Evolutionary conservation across 345 rosid genomes (phyloP), one percentile per base, ranked within the genome.

Genomic region (Microthlaspi erraticum): DNA sequence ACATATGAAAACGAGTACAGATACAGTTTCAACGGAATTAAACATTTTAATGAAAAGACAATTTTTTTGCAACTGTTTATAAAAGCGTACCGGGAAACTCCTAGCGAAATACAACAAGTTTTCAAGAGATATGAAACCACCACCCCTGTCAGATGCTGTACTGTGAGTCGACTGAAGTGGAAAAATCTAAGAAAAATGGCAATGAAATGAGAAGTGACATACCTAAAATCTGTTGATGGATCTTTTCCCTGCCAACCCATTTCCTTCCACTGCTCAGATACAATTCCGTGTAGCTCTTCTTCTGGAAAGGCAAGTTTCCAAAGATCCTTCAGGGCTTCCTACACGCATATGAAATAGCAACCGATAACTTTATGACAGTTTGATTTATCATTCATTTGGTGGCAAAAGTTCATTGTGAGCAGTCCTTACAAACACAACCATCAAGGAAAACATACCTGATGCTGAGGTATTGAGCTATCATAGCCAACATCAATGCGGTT

Each of bases 241-340:
- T 94, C 99, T 84, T 94, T 94, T 48, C 99, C 99, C 79, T 92
- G 99, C 99, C 99, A 94, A 42, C 99, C 99, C 99, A 94, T 94
- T 90, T 89, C 96, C 80, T 94, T 94, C 99, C 99, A 94, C 72
- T 92, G 99, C 79, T 92, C 98, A 70, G 99, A 88, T 75, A 94
- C 85, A 71, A 94, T 70, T 66, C 90, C 89, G 36, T 49, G 73
- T 45, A 94, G 90, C 82, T 92, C 92, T 81, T 89, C 97, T 60
- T 84, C 91, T 33, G 99, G 99, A 76, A 92, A 94, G 19, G 99
- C 84, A 71, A 84, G 92, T 77, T 77, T 83, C 99, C 99, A 94
- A 16, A 94, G 78, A 53, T 86, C 90, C 84, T 77, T 92, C 74
- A 94, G 74, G 74, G 98, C 89, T 65, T 88, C 97, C 99, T 94